These are phyloP conservation scores for Barnettozyma sp. DNA, from an alignment of 805 yeast species.

Conservation along the genomic window DNA sequence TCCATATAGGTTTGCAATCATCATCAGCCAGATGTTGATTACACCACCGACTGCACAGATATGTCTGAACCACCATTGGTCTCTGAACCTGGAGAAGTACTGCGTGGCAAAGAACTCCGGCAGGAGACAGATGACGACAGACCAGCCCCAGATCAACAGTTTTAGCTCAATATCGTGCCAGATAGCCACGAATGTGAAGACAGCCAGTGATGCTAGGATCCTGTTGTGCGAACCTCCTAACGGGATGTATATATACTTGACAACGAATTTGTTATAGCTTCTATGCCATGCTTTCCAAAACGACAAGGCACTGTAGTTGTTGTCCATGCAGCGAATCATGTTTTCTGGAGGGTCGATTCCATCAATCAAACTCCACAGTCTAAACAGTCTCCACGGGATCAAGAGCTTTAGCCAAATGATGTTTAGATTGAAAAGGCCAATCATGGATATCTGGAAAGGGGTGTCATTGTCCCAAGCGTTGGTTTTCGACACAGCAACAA, in stretches of 20 bases:
- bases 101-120: conserved; percentile 73
- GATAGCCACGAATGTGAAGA: conserved; percentile 90
- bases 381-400: conserved; percentile 93
- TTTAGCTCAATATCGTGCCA: conserved; percentile 97
- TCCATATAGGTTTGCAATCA: conserved; percentile 92
- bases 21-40: conserved; percentile 92
- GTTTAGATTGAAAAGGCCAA: conserved; percentile 83
- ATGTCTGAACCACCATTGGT: conserved; percentile 67
- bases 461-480: conserved; percentile 86
- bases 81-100: conserved; percentile 32
- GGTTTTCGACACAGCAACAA: conserved; percentile 85
- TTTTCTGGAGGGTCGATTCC: conserved; percentile 96
- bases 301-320: conserved; percentile 87
- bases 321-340: conserved; percentile 93
- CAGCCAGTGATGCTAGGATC: conserved; percentile 69
- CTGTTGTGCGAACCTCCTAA: conserved; percentile 77
- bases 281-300: conserved; percentile 99
- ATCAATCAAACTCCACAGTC: conserved; percentile 90
- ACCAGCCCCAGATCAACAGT: conserved; percentile 93
- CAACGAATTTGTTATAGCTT: conserved; percentile 84
- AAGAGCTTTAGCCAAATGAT: conserved; percentile 89
- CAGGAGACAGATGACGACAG: conserved; percentile 73
- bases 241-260: conserved; percentile 85
- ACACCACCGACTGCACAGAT: conserved; percentile 86
- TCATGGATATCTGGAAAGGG: conserved; percentile 91